A percentile compares a stretch with the other conserved stretches of the same genome.
These are phyloP conservation scores for Termitomyces heimii DNA, from an alignment of 768 basidiomycete species.

Conservation along the genomic window DNA sequence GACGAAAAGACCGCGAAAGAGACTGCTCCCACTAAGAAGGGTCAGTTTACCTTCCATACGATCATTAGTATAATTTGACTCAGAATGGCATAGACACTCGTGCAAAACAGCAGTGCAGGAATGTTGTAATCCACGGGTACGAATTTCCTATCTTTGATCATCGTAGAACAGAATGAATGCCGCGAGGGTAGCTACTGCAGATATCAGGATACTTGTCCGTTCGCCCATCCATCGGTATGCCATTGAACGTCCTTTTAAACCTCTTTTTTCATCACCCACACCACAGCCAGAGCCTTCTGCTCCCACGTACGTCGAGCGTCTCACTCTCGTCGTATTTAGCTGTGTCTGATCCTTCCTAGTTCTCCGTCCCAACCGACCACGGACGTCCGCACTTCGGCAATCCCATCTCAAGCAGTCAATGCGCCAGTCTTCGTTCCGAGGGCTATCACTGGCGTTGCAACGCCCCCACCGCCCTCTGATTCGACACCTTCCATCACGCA, in stretches of 20 bases:
- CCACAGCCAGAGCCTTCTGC: slow-evolving; percentile 19
- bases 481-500: slow-evolving; percentile 15
- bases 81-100: slow-evolving; percentile 42
- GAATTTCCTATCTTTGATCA: slow-evolving; percentile 1
- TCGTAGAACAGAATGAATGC: background rate
- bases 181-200: slow-evolving; percentile 59
- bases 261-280: background rate
- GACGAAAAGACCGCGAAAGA: slow-evolving; percentile 26
- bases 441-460: slow-evolving; percentile 20
- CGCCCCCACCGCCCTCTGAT: slow-evolving; percentile 24
- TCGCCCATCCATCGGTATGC: slow-evolving; percentile 71
- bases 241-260: background rate
- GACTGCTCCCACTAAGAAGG: slow-evolving; percentile 43
- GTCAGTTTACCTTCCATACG: slow-evolving; percentile 30
- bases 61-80: background rate
- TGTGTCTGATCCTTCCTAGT: background rate
- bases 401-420: slow-evolving; percentile 66
- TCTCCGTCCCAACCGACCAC: slow-evolving; percentile 12
- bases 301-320: slow-evolving; percentile 22
- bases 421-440: slow-evolving; percentile 86
- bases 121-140: slow-evolving; percentile 89
- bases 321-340: background rate
- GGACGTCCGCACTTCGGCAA: slow-evolving; percentile 24
- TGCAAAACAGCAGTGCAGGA: slow-evolving; percentile 72
- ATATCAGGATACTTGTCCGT: slow-evolving; percentile 80